Evolutionary conservation across 2,329 filamentous ascomycete genomes (phyloP), one percentile per base, ranked within the genome.

Genomic region (Zymoseptoria passerinii): DNA sequence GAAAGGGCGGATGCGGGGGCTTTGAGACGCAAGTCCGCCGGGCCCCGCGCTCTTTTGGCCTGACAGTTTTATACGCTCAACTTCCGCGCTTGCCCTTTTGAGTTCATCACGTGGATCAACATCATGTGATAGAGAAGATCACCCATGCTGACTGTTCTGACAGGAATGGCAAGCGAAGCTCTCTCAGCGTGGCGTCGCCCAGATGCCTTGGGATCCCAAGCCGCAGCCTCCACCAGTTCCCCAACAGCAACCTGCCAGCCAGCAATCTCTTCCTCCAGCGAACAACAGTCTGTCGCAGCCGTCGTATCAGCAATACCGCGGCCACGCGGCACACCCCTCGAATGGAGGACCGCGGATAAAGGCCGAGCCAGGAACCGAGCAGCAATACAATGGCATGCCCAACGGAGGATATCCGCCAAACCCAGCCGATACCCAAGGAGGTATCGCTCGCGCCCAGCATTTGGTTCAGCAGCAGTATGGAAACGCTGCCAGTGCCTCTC

Each of bases 151-250:
- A 65, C 58, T 50, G 3, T 27, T 29, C 2, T 13, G 35, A 55
- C 72, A 97, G 92, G 89, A 87, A 77, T 99, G 94, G 94, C 92
- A 97, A 79, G 81, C 86, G 68, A 96, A 95, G 75, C 81, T 99
- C 40, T 88, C 92, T 1, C 84, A 85, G 66, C 85, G 95, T 65
- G 85, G 88, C 65, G 87, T 97, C 61, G 94, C 94, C 60, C 80
- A 83, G 58, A 96, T 97, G 72, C 92, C 94, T 9, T 99, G 94
- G 94, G 94, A 99, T 71, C 92, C 94, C 50, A 86, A 88, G 71
- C 87, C 88, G 53, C 86, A 88, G 55, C 81, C 83, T 54, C 78
- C 68, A 67, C 61, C 63, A 44, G 78, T 68, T 69, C 61, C 64
- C 49, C 63, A 63, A 49, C 63, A 62, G 18, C 53, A 54, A 18